Evolutionary conservation across 257 asterid genomes (phyloP).

Genomic region (Cynanchum wilfordii): DNA sequence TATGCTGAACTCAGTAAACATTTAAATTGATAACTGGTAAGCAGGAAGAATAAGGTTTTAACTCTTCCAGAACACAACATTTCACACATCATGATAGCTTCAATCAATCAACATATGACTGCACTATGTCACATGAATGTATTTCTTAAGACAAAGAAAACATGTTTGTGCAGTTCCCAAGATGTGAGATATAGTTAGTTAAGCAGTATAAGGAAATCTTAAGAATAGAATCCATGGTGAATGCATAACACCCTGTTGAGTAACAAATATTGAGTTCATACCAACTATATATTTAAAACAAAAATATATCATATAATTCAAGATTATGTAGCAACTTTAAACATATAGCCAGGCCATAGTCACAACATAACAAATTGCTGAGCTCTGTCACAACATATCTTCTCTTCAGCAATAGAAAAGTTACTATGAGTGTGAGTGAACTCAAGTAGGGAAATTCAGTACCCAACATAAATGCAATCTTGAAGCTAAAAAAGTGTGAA

Average conservation of each 20-base stretch:
- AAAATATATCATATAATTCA: not conserved
- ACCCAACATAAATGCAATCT: not conserved
- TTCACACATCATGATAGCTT: not conserved
- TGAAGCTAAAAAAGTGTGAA: not conserved
- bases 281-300: not conserved
- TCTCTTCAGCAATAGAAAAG: not conserved
- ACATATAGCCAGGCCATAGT: not conserved
- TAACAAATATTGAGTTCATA: not conserved
- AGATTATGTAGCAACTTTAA: not conserved
- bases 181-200: not conserved
- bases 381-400: not conserved
- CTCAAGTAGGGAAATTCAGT: not conserved
- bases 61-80: too few species aligned
- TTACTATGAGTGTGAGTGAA: not conserved
- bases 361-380: not conserved
- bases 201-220: not conserved
- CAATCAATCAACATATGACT: not conserved
- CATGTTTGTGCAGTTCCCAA: not conserved
- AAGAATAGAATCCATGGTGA: not conserved
- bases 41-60: not conserved
- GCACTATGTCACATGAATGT: not conserved
- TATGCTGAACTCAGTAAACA: not conserved
- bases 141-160: not conserved
- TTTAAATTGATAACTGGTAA: not conserved
- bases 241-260: not conserved